Base-by-base conservation (phyloP, 345 rosid species). In the Citrus cavaleriei region DNA sequence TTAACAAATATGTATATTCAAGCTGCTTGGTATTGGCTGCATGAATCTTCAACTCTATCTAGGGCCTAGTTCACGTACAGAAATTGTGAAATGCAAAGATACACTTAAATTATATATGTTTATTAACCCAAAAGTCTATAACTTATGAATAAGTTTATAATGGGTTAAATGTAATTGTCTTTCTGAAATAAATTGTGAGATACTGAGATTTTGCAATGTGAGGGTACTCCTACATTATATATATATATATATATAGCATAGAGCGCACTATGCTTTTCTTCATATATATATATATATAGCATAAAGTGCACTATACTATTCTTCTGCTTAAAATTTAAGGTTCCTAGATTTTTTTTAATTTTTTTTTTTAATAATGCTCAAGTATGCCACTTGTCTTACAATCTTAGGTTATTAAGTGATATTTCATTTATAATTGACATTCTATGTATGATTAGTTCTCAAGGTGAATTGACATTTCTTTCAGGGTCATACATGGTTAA, bases 401-500 rank as follows among this genome's bases (percentile, higher is more conserved):
- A 46, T 46, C 4, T 12, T 46, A 46, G 51, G 16, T 46, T 46
- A 3, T 46, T 12, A 46, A 46, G 51, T 46, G n/a, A 37, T 21
- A 6, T 38, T 24, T 21, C 27, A 61, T 24, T 60, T 73, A 74
- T 74, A 40, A 42, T 74, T 40, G 13, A 6, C 67, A 74, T 10
- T 37, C 21, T 62, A 25, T 28, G 28, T 42, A 68, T 55, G 66
- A 72, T 80, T 77, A 65, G 58, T 82, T 54, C 22, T 69, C 78
- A 46, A 74, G 30, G 10, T 73, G 77, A 65, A 28, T 71, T 73
- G 46, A 38, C 72, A 16, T 77, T 68, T 79, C 72, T 88, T 85
- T 66, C 86, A 95, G 99, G 99, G 65, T 92, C 98, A 77, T 95
- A 95, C 90, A 86, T 95, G 94, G 99, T 95, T 85, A 95, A 95